Percentiles rank a stretch among this genome's conserved stretches.
phyloP scores from a whole-genome alignment of 495 filamentous ascomycete species.

The Podospora pseudoanserina region DNA sequence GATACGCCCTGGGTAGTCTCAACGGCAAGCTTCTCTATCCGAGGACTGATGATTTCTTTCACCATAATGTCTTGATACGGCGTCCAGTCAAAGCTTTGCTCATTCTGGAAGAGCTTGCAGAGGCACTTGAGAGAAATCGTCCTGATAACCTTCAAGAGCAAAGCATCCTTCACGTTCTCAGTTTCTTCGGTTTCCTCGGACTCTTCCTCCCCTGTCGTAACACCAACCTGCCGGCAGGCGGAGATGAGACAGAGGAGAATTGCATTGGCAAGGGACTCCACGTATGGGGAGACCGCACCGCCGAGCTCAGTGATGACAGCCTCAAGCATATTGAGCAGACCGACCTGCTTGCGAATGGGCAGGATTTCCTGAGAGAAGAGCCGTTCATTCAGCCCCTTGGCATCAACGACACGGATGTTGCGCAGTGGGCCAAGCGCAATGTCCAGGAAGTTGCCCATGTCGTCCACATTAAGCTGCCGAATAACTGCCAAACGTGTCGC shows the following conservation, averaged over 20 bases:
- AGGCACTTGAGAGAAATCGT: conserved; percentile 75
- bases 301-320: conserved; percentile 83
- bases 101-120: conserved; percentile 68
- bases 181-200: conserved; percentile 44
- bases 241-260: conserved; percentile 73
- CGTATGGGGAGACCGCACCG: conserved; percentile 58
- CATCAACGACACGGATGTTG: conserved; percentile 52
- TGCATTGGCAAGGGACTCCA: conserved; percentile 62
- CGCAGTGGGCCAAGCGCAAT: conserved; percentile 72
- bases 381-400: conserved; percentile 44
- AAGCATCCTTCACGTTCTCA: conserved; percentile 48
- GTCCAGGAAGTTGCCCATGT: conserved; percentile 74
- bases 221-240: conserved; percentile 58
- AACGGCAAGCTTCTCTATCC: conserved; percentile 72
- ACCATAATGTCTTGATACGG: conserved; percentile 67
- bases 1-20: conserved; percentile 90
- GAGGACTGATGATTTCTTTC: conserved; percentile 66
- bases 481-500: conserved; percentile 59
- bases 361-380: conserved; percentile 53
- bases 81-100: conserved; percentile 62
- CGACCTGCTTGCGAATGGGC: conserved; percentile 72
- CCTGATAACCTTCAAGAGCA: conserved; percentile 65
- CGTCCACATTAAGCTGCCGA: conserved; percentile 51
- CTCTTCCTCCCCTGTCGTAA: conserved; percentile 30
- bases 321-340: conserved; percentile 84